phyloP scores from a whole-genome alignment of 495 filamentous ascomycete genomes.

The Lasiosphaeriaceae sp. region DNA sequence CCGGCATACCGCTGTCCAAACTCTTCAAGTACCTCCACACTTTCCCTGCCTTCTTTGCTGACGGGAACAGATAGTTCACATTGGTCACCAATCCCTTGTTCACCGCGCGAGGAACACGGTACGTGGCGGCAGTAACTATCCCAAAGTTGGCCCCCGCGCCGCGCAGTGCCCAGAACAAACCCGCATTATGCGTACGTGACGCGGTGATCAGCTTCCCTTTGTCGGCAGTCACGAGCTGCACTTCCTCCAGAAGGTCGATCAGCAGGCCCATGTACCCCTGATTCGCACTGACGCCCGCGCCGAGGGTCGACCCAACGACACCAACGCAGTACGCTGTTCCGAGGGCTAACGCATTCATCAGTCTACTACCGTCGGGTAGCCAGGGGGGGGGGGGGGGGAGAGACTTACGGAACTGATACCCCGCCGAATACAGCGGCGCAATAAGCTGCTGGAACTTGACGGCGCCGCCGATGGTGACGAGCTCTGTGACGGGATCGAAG shows the following conservation, averaged over 20 bases:
- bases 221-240: slow-evolving; percentile 22
- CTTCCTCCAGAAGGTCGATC: slow-evolving; percentile 27
- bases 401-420: slow-evolving; percentile 3
- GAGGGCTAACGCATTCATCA: no score
- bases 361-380: no score
- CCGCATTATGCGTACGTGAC: slow-evolving; percentile 31
- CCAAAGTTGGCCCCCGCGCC: slow-evolving; percentile 45
- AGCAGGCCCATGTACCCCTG: slow-evolving; percentile 36
- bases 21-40: not conserved
- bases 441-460: not conserved
- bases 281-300: slow-evolving; percentile 34
- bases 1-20: not conserved
- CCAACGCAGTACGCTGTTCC: slow-evolving; percentile 27
- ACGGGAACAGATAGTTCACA: not conserved
- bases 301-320: slow-evolving; percentile 36
- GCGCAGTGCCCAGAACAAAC: slow-evolving; percentile 29
- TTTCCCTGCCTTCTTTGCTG: not conserved
- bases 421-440: not conserved
- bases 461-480: not conserved
- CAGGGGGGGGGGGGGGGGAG: not conserved
- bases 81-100: not conserved
- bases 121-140: slow-evolving; percentile 29
- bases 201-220: slow-evolving; percentile 31
- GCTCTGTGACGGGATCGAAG: not conserved
- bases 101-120: slow-evolving; percentile 3